phyloP scores from a whole-genome alignment of 345 rosid species.

The Litchi chinensis region DNA sequence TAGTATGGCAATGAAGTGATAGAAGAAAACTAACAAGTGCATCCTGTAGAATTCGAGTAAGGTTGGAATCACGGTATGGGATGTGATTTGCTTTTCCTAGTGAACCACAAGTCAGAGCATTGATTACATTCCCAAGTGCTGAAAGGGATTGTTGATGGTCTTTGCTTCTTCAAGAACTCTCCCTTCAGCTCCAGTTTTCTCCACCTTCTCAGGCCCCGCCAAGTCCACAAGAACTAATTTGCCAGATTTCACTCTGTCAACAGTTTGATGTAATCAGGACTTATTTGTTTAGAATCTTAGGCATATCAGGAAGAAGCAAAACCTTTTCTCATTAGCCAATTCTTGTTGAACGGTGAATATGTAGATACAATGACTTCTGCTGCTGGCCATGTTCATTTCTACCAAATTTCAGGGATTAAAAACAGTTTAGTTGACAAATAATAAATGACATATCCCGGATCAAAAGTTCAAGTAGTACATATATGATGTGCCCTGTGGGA shows the following conservation, averaged over 20 bases:
- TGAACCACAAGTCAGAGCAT: conserved; percentile 77
- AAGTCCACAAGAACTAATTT: conserved; percentile 81
- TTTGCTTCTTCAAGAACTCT: conserved; percentile 91
- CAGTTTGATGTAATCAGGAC: conserved; percentile 15
- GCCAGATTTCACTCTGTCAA: conserved; percentile 58
- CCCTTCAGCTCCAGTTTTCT: conserved; percentile 97
- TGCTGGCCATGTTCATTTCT: conserved; percentile 95
- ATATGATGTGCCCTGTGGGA: background rate
- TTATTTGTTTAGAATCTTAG: conserved; percentile 6
- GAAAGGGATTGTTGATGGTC: conserved; percentile 91
- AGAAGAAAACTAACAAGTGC: conserved; percentile 60
- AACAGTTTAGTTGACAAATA: conserved; percentile 14
- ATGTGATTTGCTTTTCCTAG: conserved; percentile 63
- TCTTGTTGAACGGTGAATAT: conserved; percentile 62
- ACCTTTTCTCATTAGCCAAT: conserved; percentile 59
- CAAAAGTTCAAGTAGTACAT: background rate
- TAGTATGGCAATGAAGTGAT: conserved; percentile 4
- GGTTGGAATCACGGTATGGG: conserved; percentile 92
- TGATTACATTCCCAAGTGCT: conserved; percentile 83
- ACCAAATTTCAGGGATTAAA: conserved; percentile 31
- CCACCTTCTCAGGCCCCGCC: conserved; percentile 96
- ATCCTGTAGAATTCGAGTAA: conserved; percentile 85
- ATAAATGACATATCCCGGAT: background rate
- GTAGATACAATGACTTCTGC: conserved; percentile 85
- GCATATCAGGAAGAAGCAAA: conserved; percentile 3